These are phyloP conservation scores for Lonicera japonica DNA, from an alignment of 129 eudicot genomes.

Conservation along the genomic window DNA sequence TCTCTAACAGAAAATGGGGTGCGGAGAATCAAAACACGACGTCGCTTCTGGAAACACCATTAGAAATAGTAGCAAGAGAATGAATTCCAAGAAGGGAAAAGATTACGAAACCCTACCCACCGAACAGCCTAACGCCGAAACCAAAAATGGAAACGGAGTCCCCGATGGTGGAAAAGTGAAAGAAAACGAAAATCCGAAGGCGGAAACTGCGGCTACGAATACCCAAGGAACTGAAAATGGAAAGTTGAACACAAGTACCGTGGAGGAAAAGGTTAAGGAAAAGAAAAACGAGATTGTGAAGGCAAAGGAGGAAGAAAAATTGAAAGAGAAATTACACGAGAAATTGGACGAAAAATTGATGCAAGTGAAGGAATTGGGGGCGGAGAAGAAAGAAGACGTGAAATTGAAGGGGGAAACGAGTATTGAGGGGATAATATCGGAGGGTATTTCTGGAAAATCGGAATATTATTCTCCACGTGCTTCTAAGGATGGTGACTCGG, in stretches of 20 bases:
- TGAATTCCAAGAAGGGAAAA: background rate
- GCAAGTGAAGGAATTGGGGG: background rate
- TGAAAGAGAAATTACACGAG: conserved; percentile 4
- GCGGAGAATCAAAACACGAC: conserved; percentile 41
- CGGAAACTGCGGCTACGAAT: too few species aligned
- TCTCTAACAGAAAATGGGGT: conserved; percentile 24
- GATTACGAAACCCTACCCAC: background rate
- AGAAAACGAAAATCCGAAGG: too few species aligned
- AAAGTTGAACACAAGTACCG: background rate
- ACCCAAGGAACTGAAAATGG: background rate
- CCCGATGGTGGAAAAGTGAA: background rate
- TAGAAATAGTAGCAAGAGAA: conserved; percentile 23
- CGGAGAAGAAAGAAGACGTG: background rate
- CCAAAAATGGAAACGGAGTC: background rate
- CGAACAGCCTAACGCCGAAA: background rate
- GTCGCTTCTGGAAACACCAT: conserved; percentile 24
- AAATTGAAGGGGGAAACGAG: background rate
- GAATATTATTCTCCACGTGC: conserved; percentile 5
- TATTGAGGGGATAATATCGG: conserved; percentile 11
- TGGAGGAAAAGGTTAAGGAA: background rate
- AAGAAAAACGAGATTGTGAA: background rate
- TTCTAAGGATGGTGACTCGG: background rate
- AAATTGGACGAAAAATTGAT: background rate
- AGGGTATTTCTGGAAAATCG: conserved; percentile 5
- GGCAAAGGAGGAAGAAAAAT: background rate